Evolutionary conservation across 805 yeast genomes (phyloP).

Genomic region (Kodamaea neixiangensis): DNA sequence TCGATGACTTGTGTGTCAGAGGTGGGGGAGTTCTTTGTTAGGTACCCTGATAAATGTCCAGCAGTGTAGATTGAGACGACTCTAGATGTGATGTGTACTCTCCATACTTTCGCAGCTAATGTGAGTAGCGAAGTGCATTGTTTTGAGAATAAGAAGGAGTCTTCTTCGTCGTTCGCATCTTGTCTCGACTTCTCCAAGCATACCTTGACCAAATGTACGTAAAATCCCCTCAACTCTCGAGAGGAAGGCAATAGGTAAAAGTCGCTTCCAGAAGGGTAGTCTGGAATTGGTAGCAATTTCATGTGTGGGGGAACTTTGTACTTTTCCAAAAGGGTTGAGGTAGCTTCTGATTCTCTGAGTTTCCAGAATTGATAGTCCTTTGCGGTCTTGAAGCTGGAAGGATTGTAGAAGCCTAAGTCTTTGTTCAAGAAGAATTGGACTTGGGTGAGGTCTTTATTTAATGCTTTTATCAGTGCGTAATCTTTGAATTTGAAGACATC

Average conservation of each 20-base stretch:
- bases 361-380: constrained; percentile 37
- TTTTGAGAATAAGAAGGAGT: constrained; percentile 36
- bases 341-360: constrained; percentile 23
- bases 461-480: constrained; percentile 39
- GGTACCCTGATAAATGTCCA: constrained; percentile 33
- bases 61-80: constrained; percentile 55
- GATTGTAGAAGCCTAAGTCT: constrained; percentile 42
- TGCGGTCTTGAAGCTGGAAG: constrained; percentile 23
- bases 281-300: constrained; percentile 34
- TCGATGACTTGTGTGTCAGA: constrained; percentile 33
- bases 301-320: constrained; percentile 36
- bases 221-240: constrained; percentile 39
- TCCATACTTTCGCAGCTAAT: constrained; percentile 57
- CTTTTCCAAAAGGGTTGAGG: constrained; percentile 26
- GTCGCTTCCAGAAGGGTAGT: constrained; percentile 36
- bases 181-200: constrained; percentile 45
- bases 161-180: constrained; percentile 13
- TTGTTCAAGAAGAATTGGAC: constrained; percentile 35
- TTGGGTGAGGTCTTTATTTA: constrained; percentile 39
- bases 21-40: constrained; percentile 10
- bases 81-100: constrained; percentile 51
- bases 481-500: constrained; percentile 50
- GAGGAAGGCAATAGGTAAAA: constrained; percentile 38
- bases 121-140: constrained; percentile 44
- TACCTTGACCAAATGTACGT: constrained; percentile 39